A percentile compares a stretch with the other conserved stretches of the same genome.
Conservation (phyloP, 2,329 filamentous ascomycete genomes). For the Alternaria angustiovoidea region DNA sequence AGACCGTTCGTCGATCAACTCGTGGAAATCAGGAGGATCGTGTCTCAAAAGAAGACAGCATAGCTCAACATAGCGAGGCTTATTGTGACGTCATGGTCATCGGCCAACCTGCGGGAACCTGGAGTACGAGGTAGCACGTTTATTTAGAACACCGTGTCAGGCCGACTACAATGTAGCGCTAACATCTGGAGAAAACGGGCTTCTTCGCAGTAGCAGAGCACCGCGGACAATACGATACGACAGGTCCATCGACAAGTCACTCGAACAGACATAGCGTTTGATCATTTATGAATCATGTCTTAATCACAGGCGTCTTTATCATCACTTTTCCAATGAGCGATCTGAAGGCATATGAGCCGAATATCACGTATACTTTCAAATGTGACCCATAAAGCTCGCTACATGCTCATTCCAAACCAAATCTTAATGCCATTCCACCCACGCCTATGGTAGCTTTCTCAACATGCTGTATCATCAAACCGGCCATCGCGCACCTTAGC, state of each 20-base stretch:
- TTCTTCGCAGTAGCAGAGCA: not conserved
- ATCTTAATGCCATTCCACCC: not conserved
- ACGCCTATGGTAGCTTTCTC: not conserved
- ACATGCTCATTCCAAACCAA: not conserved
- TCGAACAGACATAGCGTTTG: not conserved
- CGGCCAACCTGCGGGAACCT: not conserved
- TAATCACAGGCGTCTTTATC: not conserved
- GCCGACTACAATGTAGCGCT: not conserved
- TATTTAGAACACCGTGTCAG: not conserved
- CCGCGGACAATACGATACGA: not conserved
- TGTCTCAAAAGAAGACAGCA: not conserved
- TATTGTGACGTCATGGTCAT: not conserved
- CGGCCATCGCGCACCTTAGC: not conserved
- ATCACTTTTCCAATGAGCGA: not conserved
- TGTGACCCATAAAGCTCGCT: not conserved
- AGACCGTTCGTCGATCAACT: not conserved
- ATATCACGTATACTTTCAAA: not conserved
- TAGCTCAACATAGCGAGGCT: not conserved
- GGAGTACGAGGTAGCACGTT: not conserved
- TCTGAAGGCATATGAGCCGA: too few species aligned
- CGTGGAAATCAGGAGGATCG: not conserved
- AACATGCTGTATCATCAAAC: not conserved
- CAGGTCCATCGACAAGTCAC: not conserved
- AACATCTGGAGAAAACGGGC: not conserved
- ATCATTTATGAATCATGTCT: not conserved